Conservation (phyloP, 108 stramenopile genomes). For the Pseudonitzschia pungens region DNA sequence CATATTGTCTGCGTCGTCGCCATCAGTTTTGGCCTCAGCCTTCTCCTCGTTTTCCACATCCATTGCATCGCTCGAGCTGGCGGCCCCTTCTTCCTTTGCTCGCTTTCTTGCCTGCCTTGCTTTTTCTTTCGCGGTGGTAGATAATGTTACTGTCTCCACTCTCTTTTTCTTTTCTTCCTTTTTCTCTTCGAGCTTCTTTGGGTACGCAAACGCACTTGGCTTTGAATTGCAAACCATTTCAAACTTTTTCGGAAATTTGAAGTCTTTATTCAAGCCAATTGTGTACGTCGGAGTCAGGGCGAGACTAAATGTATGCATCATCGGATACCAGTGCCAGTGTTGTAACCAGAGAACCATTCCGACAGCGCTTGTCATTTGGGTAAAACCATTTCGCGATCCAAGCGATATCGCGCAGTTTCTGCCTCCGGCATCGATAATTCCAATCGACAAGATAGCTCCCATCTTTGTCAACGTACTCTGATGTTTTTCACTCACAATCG, state of each 20-base stretch:
- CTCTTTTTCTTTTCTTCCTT: slow-evolving; percentile 98
- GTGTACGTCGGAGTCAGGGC: slow-evolving; percentile 93
- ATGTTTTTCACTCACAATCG: slow-evolving; percentile 89
- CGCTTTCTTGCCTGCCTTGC: slow-evolving; percentile 91
- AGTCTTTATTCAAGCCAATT: slow-evolving; percentile 95
- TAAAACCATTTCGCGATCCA: slow-evolving; percentile 92
- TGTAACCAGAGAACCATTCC: slow-evolving; percentile 96
- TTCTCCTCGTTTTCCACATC: slow-evolving; percentile 71
- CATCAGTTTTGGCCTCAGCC: slow-evolving; percentile 44
- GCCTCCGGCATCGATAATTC: slow-evolving; percentile 97
- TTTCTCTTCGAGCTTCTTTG: slow-evolving; percentile 96
- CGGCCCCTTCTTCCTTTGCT: slow-evolving; percentile 79
- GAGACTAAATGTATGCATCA: slow-evolving; percentile 96
- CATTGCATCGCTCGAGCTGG: slow-evolving; percentile 43
- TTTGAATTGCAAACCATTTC: slow-evolving; percentile 89
- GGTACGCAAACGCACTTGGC: slow-evolving; percentile 94
- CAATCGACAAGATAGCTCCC: slow-evolving; percentile 97
- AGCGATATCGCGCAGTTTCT: slow-evolving; percentile 90
- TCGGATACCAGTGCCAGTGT: slow-evolving; percentile 99
- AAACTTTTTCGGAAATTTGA: slow-evolving; percentile 94
- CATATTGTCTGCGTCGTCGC: slow-evolving; percentile 62
- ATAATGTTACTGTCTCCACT: slow-evolving; percentile 95
- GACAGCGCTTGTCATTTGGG: slow-evolving; percentile 92
- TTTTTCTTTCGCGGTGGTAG: slow-evolving; percentile 96
- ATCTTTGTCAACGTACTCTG: slow-evolving; percentile 97